Evolutionary conservation across 208 protist genomes (phyloP).

Genomic region (Lotmaria passim): DNA sequence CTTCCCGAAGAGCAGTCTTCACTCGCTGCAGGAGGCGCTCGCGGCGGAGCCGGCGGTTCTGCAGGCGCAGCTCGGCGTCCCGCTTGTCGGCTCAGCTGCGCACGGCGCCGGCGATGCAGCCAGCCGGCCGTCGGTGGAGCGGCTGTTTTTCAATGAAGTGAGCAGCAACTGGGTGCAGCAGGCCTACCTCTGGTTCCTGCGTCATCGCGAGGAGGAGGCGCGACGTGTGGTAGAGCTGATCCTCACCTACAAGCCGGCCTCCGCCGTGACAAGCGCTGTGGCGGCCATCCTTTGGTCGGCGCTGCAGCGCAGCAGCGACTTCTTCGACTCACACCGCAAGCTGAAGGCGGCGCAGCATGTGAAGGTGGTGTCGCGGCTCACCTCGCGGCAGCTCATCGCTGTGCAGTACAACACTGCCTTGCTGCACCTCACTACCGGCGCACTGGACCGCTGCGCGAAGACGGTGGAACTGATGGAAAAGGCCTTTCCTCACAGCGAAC

Average conservation of each 20-base stretch:
- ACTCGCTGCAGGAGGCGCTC: slow-evolving; percentile 58
- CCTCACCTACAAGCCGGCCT: slow-evolving; percentile 59
- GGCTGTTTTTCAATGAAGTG: slow-evolving; percentile 82
- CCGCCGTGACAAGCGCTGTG: slow-evolving; percentile 64
- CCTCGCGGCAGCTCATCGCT: slow-evolving; percentile 62
- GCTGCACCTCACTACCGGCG: slow-evolving; percentile 68
- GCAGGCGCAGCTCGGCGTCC: slow-evolving; percentile 34
- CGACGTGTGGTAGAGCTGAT: slow-evolving; percentile 53
- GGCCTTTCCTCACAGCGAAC: slow-evolving; percentile 60
- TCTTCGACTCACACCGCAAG: slow-evolving; percentile 76
- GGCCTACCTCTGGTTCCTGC: slow-evolving; percentile 67
- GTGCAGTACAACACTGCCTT: slow-evolving; percentile 90
- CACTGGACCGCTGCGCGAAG: slow-evolving; percentile 55
- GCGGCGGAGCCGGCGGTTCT: slow-evolving; percentile 37
- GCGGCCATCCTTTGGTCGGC: slow-evolving; percentile 78
- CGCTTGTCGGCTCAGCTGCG: slow-evolving; percentile 7
- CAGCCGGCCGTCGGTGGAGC: slow-evolving; percentile 40
- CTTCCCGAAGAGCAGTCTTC: slow-evolving; percentile 51
- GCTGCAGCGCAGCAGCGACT: slow-evolving; percentile 56
- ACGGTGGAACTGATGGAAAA: slow-evolving; percentile 72
- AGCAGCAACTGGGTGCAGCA: slow-evolving; percentile 83
- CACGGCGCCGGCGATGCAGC: slow-evolving; percentile 1
- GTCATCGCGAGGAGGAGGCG: slow-evolving; percentile 58
- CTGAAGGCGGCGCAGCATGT: slow-evolving; percentile 70
- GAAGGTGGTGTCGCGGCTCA: slow-evolving; percentile 61